A percentile compares a stretch with the other conserved stretches of the same genome.
These are phyloP conservation scores for Symbiodinium natans DNA, from an alignment of 73 alveolate species.

Conservation along the genomic window DNA sequence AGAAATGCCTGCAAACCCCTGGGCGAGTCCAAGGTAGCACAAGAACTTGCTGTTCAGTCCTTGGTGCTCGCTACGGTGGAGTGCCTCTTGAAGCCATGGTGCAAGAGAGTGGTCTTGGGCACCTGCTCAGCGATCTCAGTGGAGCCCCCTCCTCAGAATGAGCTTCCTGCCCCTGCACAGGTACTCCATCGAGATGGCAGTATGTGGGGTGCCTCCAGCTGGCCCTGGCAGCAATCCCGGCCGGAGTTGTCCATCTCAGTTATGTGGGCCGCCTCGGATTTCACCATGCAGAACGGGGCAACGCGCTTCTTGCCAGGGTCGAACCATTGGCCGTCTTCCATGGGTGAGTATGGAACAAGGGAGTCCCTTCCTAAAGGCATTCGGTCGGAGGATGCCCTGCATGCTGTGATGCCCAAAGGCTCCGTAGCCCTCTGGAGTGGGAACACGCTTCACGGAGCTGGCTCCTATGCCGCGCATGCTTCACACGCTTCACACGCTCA, in stretches of 20 bases:
- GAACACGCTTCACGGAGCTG: constrained; percentile 50
- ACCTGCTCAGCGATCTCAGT: constrained; percentile 59
- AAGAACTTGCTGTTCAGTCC: constrained; percentile 50
- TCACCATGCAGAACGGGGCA: constrained; percentile 41
- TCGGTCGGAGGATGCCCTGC: neutral
- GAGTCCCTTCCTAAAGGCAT: constrained; percentile 1
- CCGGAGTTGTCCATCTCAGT: constrained; percentile 64
- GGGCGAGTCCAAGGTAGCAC: constrained; percentile 68
- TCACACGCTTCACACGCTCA: neutral
- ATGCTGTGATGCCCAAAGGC: constrained; percentile 60
- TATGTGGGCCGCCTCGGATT: constrained; percentile 77
- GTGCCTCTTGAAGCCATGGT: constrained; percentile 38
- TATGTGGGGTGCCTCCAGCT: constrained; percentile 78
- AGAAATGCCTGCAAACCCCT: constrained; percentile 48
- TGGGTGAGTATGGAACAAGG: neutral
- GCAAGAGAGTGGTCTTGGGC: constrained; percentile 33
- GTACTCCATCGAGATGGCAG: constrained; percentile 58
- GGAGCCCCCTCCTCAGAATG: constrained; percentile 27
- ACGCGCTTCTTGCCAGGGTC: constrained; percentile 63
- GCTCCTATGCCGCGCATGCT: constrained; percentile 11
- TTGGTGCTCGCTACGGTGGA: constrained; percentile 35
- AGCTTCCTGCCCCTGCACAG: constrained; percentile 59
- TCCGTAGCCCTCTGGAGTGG: constrained; percentile 78
- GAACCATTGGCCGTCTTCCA: neutral
- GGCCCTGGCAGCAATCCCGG: constrained; percentile 30